Percentiles rank a stretch among this genome's conserved stretches.
Evolutionary conservation across 805 yeast species (phyloP).

Genomic region (Zygosaccharomyces lentus): DNA sequence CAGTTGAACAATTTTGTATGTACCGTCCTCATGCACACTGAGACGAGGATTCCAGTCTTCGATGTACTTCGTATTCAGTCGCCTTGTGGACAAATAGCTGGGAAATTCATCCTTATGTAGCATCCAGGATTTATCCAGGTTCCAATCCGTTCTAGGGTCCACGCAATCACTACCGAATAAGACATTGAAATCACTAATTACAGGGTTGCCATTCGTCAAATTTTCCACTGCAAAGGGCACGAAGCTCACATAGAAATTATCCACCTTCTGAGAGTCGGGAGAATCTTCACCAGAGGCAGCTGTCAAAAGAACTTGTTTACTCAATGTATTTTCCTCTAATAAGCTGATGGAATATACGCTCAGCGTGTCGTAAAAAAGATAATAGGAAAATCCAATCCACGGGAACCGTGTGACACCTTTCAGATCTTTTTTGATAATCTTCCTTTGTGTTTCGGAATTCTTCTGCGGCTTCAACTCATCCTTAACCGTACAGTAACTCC

Average conservation of each 20-base stretch:
- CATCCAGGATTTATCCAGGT: slow-evolving; percentile 20
- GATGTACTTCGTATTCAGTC: slow-evolving; percentile 6
- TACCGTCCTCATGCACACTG: slow-evolving; percentile 40
- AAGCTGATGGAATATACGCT: slow-evolving; percentile 2
- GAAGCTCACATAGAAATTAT: slow-evolving; percentile 4
- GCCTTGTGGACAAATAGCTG: slow-evolving; percentile 13
- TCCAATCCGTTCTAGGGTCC: slow-evolving; percentile 62
- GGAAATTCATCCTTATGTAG: slow-evolving; percentile 10
- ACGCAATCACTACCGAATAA: slow-evolving; percentile 68
- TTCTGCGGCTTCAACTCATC: slow-evolving; percentile 2
- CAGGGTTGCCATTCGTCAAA: slow-evolving; percentile 12
- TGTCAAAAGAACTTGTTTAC: neutral
- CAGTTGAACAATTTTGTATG: slow-evolving; percentile 77
- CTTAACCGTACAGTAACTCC: slow-evolving; percentile 12
- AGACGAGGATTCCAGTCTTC: slow-evolving; percentile 16
- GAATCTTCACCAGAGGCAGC: slow-evolving; percentile 5
- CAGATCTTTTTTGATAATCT: slow-evolving; percentile 21
- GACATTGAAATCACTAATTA: slow-evolving; percentile 59
- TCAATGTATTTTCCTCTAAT: slow-evolving; percentile 2
- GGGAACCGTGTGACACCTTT: slow-evolving; percentile 17
- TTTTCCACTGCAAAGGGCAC: neutral
- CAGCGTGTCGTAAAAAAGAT: slow-evolving; percentile 21
- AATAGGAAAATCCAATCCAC: slow-evolving; percentile 26
- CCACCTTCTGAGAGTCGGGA: slow-evolving; percentile 1
- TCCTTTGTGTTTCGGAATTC: slow-evolving; percentile 5